Evolutionary conservation across 257 asterid genomes (phyloP), one percentile per base, ranked within the genome.

Genomic region (Rehmannia glutinosa): DNA sequence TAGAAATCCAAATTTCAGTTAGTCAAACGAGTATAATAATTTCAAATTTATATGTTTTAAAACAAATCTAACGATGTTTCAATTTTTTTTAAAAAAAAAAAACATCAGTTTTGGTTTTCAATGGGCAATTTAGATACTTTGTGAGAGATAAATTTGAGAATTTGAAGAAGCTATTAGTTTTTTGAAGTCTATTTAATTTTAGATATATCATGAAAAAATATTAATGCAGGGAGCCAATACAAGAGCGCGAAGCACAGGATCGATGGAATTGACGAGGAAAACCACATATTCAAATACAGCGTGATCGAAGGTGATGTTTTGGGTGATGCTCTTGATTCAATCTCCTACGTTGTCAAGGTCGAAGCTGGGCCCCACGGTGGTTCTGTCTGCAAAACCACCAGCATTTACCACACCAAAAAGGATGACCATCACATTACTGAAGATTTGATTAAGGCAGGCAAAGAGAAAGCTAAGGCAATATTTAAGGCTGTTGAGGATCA

Each of bases 281-380:
- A 78, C 0, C 41, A 8, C 8, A 25, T 33, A 0, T 82, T 55
- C 78, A 82, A 64, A 6, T 84, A 82, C 80, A 70, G 39, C 3
- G 42, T 82, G 12, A 16, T 80, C 0, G 91, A 87, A 53, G 95
- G 87, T 0, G 83, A 82, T 64, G 74, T 25, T 11, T 42, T 84
- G n/a, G 64, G 15, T 0, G 86, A 47, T 1, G 76, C 8, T 8
- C 46, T 82, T 0, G 95, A 82, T 9, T 69, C 61, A 2, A 75
- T 82, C 55, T 65, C 81, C 15, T 71, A 82, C 21, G 69, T 20
- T 2, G 42, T 78, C n/a, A 76, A 78, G 60, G 24, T 82, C 16
- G 79, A 78, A 9, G 60, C 66, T 0, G 71, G 82, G 1, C 77
- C 62, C 0, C 45, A 72, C 16, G 88, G 87, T 8, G 89, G 93